Base-by-base conservation (phyloP, 805 yeast genomes). In the Candida chilensis region DNA sequence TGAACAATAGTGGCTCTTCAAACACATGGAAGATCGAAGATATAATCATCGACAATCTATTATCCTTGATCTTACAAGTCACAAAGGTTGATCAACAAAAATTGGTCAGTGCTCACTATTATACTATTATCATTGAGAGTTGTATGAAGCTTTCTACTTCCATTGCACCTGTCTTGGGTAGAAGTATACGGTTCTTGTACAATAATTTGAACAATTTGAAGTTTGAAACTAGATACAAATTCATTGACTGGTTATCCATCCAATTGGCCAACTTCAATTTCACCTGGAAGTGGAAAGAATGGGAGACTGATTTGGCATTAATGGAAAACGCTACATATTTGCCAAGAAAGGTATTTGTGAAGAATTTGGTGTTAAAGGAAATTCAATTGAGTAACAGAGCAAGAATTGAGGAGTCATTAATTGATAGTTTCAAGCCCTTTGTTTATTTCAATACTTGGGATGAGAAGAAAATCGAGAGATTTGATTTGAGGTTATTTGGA, bases 251-350 rank as follows among this genome's bases (percentile, higher is more conserved):
- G 97, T 78, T 94, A 63, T 69, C 94, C 1, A 78, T 84, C 33
- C 98, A 92, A 55, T 72, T 92, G 51, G 82, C 94, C 45, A 92
- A 90, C 50, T 92, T 90, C 53, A 87, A 82, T 34, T 92, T 85
- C 57, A 84, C 88, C 21, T 92, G 99, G 99, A 86, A 87, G 48
- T 92, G 98, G 98, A 75, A 73, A 38, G 97, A 88, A 52, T 92
- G 98, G 98, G 73, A 68, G 17, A 57, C 53, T 3, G 83, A 78
- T 43, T 66, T 78, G 0, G 43, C 49, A n/a, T 52, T 50, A 27
- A 66, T 61, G 28, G 54, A 60, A 5, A 52, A 61, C 8, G 58
- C 68, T 20, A 50, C 59, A 20, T 75, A 71, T 44, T 88, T 84
- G 47, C 95, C 96, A 9, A 75, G 74, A 40, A 66, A 72, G 37